Percentiles rank a stretch among this genome's conserved stretches.
Evolutionary conservation across 805 yeast species (phyloP).

Genomic region (Clavispora phyllophila): DNA sequence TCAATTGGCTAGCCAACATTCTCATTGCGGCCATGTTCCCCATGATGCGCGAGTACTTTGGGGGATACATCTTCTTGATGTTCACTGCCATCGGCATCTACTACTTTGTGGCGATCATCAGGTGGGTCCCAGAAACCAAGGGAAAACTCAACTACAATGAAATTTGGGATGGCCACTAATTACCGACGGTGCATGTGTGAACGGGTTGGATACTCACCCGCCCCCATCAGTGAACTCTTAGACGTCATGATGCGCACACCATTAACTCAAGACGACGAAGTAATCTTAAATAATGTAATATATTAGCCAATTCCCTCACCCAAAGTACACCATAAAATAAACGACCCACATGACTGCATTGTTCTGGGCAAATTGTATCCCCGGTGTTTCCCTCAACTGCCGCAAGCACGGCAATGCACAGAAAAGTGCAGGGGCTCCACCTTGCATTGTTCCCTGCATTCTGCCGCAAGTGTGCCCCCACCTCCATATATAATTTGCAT

Average conservation of each 20-base stretch:
- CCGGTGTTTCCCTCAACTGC: too few relatives aligned
- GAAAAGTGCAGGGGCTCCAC: neutral
- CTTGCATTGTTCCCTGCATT: neutral
- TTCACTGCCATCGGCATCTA: conserved; percentile 19
- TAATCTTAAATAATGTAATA: too few relatives aligned
- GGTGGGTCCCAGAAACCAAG: conserved; percentile 31
- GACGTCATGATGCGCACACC: too few relatives aligned
- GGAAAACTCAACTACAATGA: conserved; percentile 21
- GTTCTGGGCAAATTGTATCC: too few relatives aligned
- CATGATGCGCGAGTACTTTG: conserved; percentile 18
- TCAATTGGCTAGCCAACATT: conserved; percentile 33
- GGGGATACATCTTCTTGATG: conserved; percentile 26
- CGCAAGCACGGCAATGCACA: conserved; percentile 1
- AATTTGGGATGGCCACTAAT: conserved; percentile 22
- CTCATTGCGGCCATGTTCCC: conserved; percentile 32
- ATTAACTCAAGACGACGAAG: too few relatives aligned
- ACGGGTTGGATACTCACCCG: too few relatives aligned
- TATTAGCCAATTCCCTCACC: too few relatives aligned
- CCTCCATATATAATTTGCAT: neutral
- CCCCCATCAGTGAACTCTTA: too few relatives aligned
- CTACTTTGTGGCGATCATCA: conserved; percentile 17
- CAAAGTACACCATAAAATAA: too few relatives aligned
- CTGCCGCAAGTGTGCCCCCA: neutral
- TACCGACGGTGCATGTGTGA: too few relatives aligned
- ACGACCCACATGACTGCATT: too few relatives aligned